Conservation (phyloP, 345 rosid genomes). For the Garcia nutans region DNA sequence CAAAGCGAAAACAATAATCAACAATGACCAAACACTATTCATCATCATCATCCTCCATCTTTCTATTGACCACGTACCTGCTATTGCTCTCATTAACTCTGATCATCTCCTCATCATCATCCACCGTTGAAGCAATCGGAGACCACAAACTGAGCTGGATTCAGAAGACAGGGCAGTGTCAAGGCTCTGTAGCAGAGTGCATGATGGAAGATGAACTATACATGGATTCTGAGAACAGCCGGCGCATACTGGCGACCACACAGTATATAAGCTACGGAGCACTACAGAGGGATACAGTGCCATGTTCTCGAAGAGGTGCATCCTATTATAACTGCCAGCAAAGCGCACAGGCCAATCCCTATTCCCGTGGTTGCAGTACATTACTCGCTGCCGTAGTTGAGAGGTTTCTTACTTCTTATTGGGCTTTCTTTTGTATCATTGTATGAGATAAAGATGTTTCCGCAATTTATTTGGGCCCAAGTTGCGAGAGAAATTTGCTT, state of each 20-base stretch:
- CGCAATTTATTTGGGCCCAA: too few species aligned
- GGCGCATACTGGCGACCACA: conserved; percentile 50
- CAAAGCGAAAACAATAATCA: not conserved
- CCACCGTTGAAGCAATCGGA: conserved; percentile 24
- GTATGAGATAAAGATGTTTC: too few species aligned
- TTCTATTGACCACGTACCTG: conserved; percentile 26
- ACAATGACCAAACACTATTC: conserved; percentile 35
- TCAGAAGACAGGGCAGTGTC: conserved; percentile 34
- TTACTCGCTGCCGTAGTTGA: conserved; percentile 71
- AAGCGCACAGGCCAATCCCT: conserved; percentile 83
- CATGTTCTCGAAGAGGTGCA: conserved; percentile 78
- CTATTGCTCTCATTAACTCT: conserved; percentile 18
- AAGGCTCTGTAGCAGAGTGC: conserved; percentile 61
- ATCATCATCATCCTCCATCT: conserved; percentile 10
- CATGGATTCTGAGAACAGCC: conserved; percentile 60
- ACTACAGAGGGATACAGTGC: conserved; percentile 61
- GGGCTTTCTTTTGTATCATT: not conserved
- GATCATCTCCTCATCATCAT: conserved; percentile 22
- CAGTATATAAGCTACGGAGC: conserved; percentile 73
- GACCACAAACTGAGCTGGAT: conserved; percentile 43
- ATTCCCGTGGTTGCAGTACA: conserved; percentile 67
- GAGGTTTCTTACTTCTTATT: not conserved
- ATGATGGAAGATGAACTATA: conserved; percentile 45
- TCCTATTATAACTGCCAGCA: conserved; percentile 80
- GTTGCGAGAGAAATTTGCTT: too few species aligned